Evolutionary conservation across 2,329 filamentous ascomycete genomes (phyloP).

Genomic region (Talaromyces verruculosus): DNA sequence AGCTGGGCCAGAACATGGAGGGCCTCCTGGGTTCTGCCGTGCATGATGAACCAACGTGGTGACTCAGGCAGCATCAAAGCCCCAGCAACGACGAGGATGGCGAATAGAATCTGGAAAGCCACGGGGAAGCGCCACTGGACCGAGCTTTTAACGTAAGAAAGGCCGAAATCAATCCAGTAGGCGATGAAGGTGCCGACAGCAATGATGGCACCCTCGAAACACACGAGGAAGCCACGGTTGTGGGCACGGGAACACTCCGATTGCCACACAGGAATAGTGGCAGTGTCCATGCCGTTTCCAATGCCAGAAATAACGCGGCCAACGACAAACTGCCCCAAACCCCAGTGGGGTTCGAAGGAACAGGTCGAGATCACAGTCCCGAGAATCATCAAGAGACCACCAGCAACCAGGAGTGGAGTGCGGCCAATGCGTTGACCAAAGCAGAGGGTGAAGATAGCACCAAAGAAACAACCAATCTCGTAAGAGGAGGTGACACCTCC

Average conservation of each 20-base stretch:
- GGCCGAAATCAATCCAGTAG: constrained; percentile 40
- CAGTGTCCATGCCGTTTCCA: constrained; percentile 40
- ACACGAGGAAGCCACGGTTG: constrained; percentile 38
- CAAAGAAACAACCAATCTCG: constrained; percentile 48
- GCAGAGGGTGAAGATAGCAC: constrained; percentile 33
- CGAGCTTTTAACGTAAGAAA: constrained; percentile 34
- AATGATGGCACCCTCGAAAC: constrained; percentile 36
- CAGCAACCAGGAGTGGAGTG: constrained; percentile 51
- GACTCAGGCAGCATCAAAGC: constrained; percentile 13
- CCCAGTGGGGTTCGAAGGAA: constrained; percentile 28
- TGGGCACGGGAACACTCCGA: constrained; percentile 37
- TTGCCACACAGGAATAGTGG: constrained; percentile 44
- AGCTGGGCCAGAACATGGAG: constrained; percentile 53
- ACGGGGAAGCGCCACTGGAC: constrained; percentile 49
- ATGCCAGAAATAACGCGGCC: constrained; percentile 29
- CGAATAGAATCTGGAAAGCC: constrained; percentile 43
- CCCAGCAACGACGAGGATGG: constrained; percentile 2
- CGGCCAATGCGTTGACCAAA: constrained; percentile 36
- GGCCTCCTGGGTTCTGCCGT: constrained; percentile 49
- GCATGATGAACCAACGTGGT: constrained; percentile 34
- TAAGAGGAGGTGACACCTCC: constrained; percentile 55
- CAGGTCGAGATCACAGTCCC: constrained; percentile 34
- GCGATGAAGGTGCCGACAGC: constrained; percentile 36
- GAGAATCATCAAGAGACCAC: constrained; percentile 50
- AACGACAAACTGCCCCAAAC: constrained; percentile 43